Evolutionary conservation across 1,284 basidiomycete species (phyloP), one percentile per base, ranked within the genome.

Genomic region (Tilletia caries): DNA sequence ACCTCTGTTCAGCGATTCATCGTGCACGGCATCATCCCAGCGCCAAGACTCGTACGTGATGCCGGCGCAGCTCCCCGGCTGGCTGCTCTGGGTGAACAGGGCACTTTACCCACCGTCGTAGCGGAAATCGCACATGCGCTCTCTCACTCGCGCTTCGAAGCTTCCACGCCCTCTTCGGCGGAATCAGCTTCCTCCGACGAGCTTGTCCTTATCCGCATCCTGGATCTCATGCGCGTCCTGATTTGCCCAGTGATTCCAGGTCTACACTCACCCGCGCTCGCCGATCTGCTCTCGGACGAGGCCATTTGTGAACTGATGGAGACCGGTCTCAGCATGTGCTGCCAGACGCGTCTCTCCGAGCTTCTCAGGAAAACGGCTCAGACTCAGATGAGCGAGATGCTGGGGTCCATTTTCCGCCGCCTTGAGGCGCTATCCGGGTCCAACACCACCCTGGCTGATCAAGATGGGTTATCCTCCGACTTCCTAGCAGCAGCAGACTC

Each of bases 301-400:
- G 92, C 94, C 82, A 91, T 98, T 25, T 98, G 96, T 83, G 95
- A 98, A 85, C 94, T 98, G 89, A 86, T 99, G 80, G 96, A 99
- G 85, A 97, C 95, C 4, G 95, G 96, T 0, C 85, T 99, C 73
- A 96, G 93, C 43, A 98, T 96, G 78, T 94, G 94, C 76, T 98
- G 95, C 84, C 93, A 98, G 82, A 96, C 95, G 87, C 88, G 96
- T 52, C 86, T 98, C 92, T 93, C 76, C 92, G 93, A 95, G 84
- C 90, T 92, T 68, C 86, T 96, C 23, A 89, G 96, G 62, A 89
- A 91, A 46, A 92, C 92, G n/a, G 95, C 96, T 0, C 95, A 98
- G 83, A 88, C 89, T n/a, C 92, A 91, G 0, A 95, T 98, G 89
- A 91, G 95, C 76, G 86, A 89, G 0, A 89, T 98, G 75, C 91